Evolutionary conservation across 768 basidiomycete genomes (phyloP), one percentile per base, ranked within the genome.

Genomic region (Tylopilus vinaceipallidus): DNA sequence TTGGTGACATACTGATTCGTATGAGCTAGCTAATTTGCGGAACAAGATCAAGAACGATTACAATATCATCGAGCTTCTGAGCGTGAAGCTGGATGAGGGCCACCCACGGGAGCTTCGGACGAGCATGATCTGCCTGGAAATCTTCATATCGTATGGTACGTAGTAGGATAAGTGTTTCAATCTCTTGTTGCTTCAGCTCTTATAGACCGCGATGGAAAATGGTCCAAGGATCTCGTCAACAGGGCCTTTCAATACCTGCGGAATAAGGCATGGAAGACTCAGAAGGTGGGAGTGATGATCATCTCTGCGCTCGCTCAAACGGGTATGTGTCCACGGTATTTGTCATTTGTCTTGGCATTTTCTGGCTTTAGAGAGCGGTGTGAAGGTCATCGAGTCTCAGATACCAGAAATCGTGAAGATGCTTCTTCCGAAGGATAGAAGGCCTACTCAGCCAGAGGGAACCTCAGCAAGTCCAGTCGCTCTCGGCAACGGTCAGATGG

Each of bases 231-330:
- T 4, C 60, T 63, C 3, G 51, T 64, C 4, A 6, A 27, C 1
- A 50, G 42, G 13, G 47, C 57, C 40, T 22, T 64, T 42, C 1
- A 36, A 2, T 27, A 35, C 10, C 34, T 62, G n/a, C 30, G 34
- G 19, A 34, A 35, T 0, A 8, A 14, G 4, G 27, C 7, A 11
- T 64, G 62, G 62, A 53, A 54, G 20, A 16, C 6, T 7, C 62
- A 61, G 47, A 63, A 63, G 19, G 63, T 57, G 9, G 62, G 59
- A 2, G 57, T 61, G 40, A 53, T 37, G 8, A 59, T 64, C 13
- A 57, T 63, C 10, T 61, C 53, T 13, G 56, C 62, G 5, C 38
- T 63, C 42, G 54, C 57, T 26, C 56, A 45, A 34, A 63, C 62
- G 0, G 35, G 62, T 16, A 44, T 1, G 23, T 38, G 12, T 14